These are phyloP conservation scores for Leccinum insolens DNA, from an alignment of 1,284 basidiomycete genomes.

Conservation along the genomic window DNA sequence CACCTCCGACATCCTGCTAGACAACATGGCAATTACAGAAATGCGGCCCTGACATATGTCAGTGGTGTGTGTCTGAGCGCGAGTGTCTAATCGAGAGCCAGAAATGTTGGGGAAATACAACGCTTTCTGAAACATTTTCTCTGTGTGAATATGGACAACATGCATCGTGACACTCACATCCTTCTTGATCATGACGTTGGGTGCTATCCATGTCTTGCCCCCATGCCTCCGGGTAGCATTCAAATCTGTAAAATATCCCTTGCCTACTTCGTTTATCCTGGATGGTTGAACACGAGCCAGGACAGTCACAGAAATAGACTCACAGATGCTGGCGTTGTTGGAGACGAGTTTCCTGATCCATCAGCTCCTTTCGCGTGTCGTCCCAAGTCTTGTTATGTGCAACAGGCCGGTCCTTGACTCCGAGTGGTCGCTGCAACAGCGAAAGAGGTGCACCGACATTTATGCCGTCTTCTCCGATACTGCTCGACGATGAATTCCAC, in stretches of 20 bases:
- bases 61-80: slow-evolving; percentile 74
- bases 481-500: slow-evolving; percentile 28
- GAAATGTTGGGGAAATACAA: slow-evolving; percentile 90
- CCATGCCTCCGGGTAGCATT: slow-evolving; percentile 83
- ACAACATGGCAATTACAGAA: slow-evolving; percentile 80
- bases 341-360: slow-evolving; percentile 73
- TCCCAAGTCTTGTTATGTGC: slow-evolving; percentile 64
- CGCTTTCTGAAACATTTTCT: slow-evolving; percentile 62
- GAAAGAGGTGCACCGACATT: slow-evolving; percentile 41
- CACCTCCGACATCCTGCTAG: slow-evolving; percentile 87
- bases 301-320: slow-evolving; percentile 30
- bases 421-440: slow-evolving; percentile 75
- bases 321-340: slow-evolving; percentile 80
- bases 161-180: slow-evolving; percentile 61
- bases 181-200: slow-evolving; percentile 84
- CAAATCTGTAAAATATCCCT: slow-evolving; percentile 91
- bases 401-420: slow-evolving; percentile 63
- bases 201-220: slow-evolving; percentile 96
- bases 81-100: slow-evolving; percentile 67
- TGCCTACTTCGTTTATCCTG: slow-evolving; percentile 84
- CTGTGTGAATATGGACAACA: slow-evolving; percentile 3
- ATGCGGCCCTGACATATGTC: slow-evolving; percentile 77
- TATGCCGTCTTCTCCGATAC: not conserved
- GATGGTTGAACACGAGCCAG: slow-evolving; percentile 6
- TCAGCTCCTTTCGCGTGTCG: slow-evolving; percentile 70